Evolutionary conservation across 1,284 basidiomycete genomes (phyloP).

Genomic region (Ganoderma lingzhi): DNA sequence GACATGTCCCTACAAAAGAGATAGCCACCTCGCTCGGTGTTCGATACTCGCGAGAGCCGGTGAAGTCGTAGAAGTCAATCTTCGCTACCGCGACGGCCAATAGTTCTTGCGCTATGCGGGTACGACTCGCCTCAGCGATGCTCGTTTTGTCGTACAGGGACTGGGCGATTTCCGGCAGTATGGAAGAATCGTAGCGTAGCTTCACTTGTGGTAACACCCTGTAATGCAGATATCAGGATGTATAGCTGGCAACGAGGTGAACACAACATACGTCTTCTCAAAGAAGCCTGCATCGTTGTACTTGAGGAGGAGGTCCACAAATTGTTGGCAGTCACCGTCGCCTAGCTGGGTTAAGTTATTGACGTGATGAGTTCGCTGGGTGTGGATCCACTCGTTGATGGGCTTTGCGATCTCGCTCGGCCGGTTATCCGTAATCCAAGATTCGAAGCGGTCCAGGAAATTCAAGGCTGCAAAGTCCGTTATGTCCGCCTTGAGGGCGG

Average conservation of each 20-base stretch:
- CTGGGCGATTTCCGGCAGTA: conserved; percentile 6
- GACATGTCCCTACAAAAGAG: conserved; percentile 12
- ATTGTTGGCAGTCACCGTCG: not conserved
- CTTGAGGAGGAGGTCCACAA: conserved; percentile 1
- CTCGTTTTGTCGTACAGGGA: not conserved
- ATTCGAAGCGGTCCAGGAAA: conserved; percentile 12
- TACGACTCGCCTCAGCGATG: conserved; percentile 6
- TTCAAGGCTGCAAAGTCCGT: not conserved
- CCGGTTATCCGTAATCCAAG: not conserved
- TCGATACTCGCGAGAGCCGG: not conserved
- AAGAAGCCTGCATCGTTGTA: conserved; percentile 9
- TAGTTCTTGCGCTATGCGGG: conserved; percentile 12
- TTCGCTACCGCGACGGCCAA: conserved; percentile 2
- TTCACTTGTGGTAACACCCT: conserved; percentile 19
- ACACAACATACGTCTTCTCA: not conserved
- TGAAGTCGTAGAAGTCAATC: conserved; percentile 12
- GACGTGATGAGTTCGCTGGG: not conserved
- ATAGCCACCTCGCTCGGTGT: conserved; percentile 2
- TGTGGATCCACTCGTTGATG: not conserved
- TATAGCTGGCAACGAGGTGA: not conserved
- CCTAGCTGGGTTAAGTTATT: not conserved
- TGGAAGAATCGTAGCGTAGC: not conserved
- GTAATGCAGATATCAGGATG: not conserved
- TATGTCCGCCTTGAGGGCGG: not conserved
- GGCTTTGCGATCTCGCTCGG: too few species aligned